Base-by-base conservation (phyloP, 202 grass and related monocot species). In the Musa balbisiana region DNA sequence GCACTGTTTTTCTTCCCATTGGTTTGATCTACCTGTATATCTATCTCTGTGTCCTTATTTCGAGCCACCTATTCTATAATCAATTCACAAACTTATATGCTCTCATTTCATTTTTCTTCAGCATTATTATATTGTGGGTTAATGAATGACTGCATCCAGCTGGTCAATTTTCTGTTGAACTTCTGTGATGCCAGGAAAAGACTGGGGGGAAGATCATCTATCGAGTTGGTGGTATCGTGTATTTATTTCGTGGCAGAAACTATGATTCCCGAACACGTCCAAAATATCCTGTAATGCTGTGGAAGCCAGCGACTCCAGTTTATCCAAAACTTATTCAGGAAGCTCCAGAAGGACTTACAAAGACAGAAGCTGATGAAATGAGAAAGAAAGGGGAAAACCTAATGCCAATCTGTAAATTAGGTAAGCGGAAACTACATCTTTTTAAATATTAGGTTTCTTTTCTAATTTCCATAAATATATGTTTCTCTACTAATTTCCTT, bases 291-390 rank as follows among this genome's bases (percentile, higher is more conserved):
- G 78, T 93, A 81, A 98, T 98, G 94, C 86, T 93, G 16, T 98
- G 94, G 94, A 98, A 98, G 65, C 94, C 94, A 73, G 90, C 94
- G 14, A 72, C 88, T 77, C 94, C 90, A 72, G 88, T 88, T 56
- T 98, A 91, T 74, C 94, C 94, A 56, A 93, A 91, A 74, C 86
- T 98, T 64, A 98, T 98, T 85, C 87, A 93, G 79, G 79, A 88
- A 80, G 81, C 76, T 55, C 94, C 94, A 62, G 90, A 91, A 80
- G 94, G 94, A 33, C 84, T 93, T 82, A 89, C 90, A 53, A 91
- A 88, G 82, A 81, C 80, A 89, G 94, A 89, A 79, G 94, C 87
- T 9, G 79, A 81, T 82, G 86, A 89, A 74, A 89, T 93, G 88
- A 97, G 86, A 84, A 78, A 79, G 16, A 97, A 87, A 82, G 94